Conservation (phyloP, 768 basidiomycete species). For the Gymnopilus dilepis region DNA sequence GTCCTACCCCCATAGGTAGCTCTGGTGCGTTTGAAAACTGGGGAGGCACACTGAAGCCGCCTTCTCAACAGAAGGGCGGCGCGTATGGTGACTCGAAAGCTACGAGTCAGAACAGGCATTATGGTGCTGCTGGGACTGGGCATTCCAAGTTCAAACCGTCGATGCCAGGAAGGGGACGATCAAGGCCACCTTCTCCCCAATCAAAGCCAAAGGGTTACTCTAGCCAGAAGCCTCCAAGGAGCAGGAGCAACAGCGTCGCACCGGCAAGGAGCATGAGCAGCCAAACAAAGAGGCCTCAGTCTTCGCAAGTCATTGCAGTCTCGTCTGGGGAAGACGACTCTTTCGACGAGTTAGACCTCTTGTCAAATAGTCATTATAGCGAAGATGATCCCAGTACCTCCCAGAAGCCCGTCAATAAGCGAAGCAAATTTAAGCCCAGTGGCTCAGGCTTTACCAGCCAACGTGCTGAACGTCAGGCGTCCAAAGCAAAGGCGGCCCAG, state of each 20-base stretch:
- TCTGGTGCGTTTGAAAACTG: slow-evolving; percentile 12
- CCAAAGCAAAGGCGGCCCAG: not conserved
- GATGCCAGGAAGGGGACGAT: not conserved
- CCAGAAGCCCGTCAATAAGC: slow-evolving; percentile 3
- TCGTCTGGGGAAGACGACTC: not conserved
- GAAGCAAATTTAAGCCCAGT: not conserved
- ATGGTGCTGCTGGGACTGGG: not conserved
- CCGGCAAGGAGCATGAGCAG: not conserved
- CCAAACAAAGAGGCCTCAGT: not conserved
- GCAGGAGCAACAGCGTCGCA: not conserved
- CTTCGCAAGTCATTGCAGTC: not conserved
- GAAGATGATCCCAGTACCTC: slow-evolving; percentile 13
- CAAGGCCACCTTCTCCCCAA: slow-evolving; percentile 1
- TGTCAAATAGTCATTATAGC: slow-evolving; percentile 24
- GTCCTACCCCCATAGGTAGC: not conserved
- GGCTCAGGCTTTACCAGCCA: not conserved
- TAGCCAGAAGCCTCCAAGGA: not conserved
- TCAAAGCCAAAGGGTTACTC: not conserved
- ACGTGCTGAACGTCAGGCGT: not conserved
- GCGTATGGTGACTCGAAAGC: slow-evolving; percentile 1
- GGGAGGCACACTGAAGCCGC: not conserved
- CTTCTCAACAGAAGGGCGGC: not conserved
- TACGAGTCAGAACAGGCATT: not conserved
- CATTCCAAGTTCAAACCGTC: slow-evolving; percentile 9
- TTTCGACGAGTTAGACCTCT: slow-evolving; percentile 21